Evolutionary conservation across 257 asterid species (phyloP), one percentile per base, ranked within the genome.

Genomic region (Hygrophila difformis): DNA sequence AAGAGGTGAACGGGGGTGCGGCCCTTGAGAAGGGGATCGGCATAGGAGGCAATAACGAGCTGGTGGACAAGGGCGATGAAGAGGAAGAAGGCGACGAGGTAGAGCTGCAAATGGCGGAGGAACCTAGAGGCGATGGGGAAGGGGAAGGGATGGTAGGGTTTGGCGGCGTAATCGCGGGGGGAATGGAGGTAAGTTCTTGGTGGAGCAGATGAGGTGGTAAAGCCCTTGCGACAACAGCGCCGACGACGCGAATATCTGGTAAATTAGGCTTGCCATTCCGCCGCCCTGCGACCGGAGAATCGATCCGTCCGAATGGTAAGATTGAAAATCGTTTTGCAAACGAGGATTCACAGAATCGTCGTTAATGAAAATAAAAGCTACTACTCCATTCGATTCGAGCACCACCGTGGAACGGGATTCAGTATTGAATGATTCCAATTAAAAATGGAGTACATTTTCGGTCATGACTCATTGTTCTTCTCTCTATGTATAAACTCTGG

Each of bases 11-110:
- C 95, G 0, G 94, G 84, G 7, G 95, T 81, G 15, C 77, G 81
- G 45, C 97, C 97, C 39, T 61, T 76, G 53, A 81, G 78, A 42
- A 81, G 94, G 17, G 95, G 95, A 63, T 84, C 94, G 37, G 94
- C 51, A 57, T 84, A 77, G 47, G 70, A 55, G 33, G 97, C 74
- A 56, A 73, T 18, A 48, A 84, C 3, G 9, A 68, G 69, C 53
- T 79, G 82, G 62, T 84, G 79, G 67, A 68, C 17, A 31, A 79
- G 51, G 48, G 91, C 75, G 29, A 79, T 54, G 42, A 75, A 5
- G 47, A 88, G 82, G 62, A 71, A 75, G 52, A 67, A 39, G 55
- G 77, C 61, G 65, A 75, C 18, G 53, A 88, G 67, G 61, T 72
- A 67, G 37, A 88, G 78, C 57, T 80, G 95, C 46, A 77, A 47